Evolutionary conservation across 345 rosid genomes (phyloP).

Genomic region (Citrus sp.): DNA sequence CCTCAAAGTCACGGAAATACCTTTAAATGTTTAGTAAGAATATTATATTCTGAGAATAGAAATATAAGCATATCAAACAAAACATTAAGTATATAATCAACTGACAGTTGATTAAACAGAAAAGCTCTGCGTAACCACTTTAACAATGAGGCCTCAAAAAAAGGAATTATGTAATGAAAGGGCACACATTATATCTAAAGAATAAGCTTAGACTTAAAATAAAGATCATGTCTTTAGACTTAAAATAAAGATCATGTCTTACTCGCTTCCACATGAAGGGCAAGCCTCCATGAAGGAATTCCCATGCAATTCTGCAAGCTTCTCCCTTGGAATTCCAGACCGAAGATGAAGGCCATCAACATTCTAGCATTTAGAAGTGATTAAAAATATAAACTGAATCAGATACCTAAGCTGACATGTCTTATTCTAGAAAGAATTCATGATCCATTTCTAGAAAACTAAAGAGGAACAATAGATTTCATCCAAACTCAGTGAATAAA

Average conservation of each 20-base stretch:
- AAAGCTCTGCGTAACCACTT: not conserved
- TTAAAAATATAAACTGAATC: not conserved
- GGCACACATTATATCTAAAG: not conserved
- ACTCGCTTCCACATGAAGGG: constrained; percentile 81
- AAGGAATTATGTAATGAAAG: not conserved
- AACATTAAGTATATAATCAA: not conserved
- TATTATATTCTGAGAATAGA: not conserved
- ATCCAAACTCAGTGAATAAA: not conserved
- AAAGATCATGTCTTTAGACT: constrained; percentile 29
- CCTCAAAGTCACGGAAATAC: constrained; percentile 93
- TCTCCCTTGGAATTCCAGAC: constrained; percentile 97
- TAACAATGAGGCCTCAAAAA: not conserved
- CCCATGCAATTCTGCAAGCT: constrained; percentile 93
- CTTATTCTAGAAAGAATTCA: not conserved
- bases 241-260: constrained; percentile 30
- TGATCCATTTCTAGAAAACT: not conserved
- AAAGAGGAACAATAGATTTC: not conserved
- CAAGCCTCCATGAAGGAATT: constrained; percentile 94
- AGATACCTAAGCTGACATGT: not conserved
- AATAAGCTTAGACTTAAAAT: not conserved
- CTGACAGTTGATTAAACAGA: not conserved
- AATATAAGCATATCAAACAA: not conserved
- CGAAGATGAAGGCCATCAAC: constrained; percentile 98
- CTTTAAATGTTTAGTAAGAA: constrained; percentile 34
- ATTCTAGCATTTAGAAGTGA: constrained; percentile 45